Base-by-base conservation (phyloP, 2,329 filamentous ascomycete species). In the Colletotrichum tamarilloi region DNA sequence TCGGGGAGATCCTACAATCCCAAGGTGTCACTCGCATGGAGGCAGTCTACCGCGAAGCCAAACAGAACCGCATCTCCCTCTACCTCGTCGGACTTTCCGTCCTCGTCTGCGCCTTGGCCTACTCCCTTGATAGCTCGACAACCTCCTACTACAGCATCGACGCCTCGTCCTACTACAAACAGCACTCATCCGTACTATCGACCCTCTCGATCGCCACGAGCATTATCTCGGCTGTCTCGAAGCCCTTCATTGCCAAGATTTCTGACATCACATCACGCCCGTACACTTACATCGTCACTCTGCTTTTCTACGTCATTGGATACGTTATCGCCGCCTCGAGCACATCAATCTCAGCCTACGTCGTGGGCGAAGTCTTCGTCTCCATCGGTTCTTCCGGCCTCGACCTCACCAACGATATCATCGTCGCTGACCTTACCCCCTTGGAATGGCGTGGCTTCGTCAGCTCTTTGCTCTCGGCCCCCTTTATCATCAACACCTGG, bases 401-500 rank as follows among this genome's bases (percentile, higher is more conserved):
- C 7, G 88, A 90, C 68, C 87, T 92, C 35, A 83, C 91, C 59
- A 89, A 90, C 76, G 89, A 92, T 75, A 89, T 92, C 63, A 90
- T 92, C 76, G 87, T 92, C 55, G 89, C 90, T 1, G 91, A 92
- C 77, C 86, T 90, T n/a, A 91, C 89, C 5, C 82, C 80, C 0
- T 79, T 78, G 80, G 88, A 82, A 75, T 91, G 73, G 81, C 87
- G 77, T 85, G 90, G 77, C 81, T 88, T 80, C 84, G 73, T 80
- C 86, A 66, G 88, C 84, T 80, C 87, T 80, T 8, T 90, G 82
- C 57, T 80, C 84, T 78, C 87, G 85, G 66, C 88, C 7, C 90
- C 90, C 0, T 91, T 90, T 80, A 83, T 92, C 76, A 88, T 90
- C 80, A 92, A 92, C 81, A 90, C 90, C 1, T 92, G 91, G 91